Base-by-base conservation (phyloP, 129 eudicot species). In the Chrysanthemum seticuspe region DNA sequence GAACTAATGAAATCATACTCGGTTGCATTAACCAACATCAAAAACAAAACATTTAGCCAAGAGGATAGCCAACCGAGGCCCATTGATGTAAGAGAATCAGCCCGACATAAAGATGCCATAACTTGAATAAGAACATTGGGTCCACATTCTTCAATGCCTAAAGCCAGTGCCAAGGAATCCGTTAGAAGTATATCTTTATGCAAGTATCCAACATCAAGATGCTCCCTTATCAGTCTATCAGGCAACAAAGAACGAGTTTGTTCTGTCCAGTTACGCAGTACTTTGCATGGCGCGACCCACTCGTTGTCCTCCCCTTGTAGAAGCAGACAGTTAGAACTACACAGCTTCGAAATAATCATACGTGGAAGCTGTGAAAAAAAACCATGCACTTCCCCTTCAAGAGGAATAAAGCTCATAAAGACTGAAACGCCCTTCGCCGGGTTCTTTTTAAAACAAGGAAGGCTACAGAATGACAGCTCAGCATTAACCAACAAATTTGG, bases 251-350 rank as follows among this genome's bases (percentile, higher is more conserved):
- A 65, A 67, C 92, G 85, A 48, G 79, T 79, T 60, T 87, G 80
- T 15, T 87, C 87, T 1, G 81, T 79, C 97, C 97, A 90, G 56
- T 80, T 82, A 34, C 91, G 71, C 15, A 90, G 47, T 52, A 77
- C 94, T 78, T 81, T 83, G 79, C 94, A 85, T 8, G 97, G 97
- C 44, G 88, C 87, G 71, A 85, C 94, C 97, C 97, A 90, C 59
- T 79, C 80, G 25, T 73, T 62, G 16, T 13, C 71, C 65, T 74
- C 80, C 16, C 89, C 84, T 80, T 90, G 94, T 21, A 83, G 84
- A 71, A 90, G 85, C 68, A 90, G 74, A 84, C 97, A 87, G 75
- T 81, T 85, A 51, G 94, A 80, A 48, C 57, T 70, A 62, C 91
- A 84, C 29, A 90, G 72, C 71, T 80, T 90, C 13, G 93, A 80